These are phyloP conservation scores for Coemansia furcata DNA, from an alignment of 192 early-diverging fungal species.

Conservation along the genomic window DNA sequence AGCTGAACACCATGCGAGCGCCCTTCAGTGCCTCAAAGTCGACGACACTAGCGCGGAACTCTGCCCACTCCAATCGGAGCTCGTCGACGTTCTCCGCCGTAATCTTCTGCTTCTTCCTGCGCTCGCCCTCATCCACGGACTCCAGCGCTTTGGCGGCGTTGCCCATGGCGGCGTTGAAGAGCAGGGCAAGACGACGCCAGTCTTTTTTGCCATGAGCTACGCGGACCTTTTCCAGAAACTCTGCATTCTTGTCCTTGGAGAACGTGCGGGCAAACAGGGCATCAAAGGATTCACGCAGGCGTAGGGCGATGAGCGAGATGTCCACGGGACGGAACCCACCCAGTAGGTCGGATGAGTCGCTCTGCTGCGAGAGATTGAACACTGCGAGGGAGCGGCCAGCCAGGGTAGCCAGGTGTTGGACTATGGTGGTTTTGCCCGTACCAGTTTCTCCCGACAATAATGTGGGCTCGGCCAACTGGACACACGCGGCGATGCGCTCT, in stretches of 20 bases:
- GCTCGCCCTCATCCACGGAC: slow-evolving; percentile 17
- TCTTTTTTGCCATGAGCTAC: slow-evolving; percentile 71
- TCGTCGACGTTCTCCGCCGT: slow-evolving; percentile 21
- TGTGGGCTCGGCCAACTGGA: slow-evolving; percentile 78
- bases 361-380: slow-evolving; percentile 97
- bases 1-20: slow-evolving; percentile 83
- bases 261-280: slow-evolving; percentile 83
- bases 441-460: slow-evolving; percentile 96
- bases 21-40: slow-evolving; percentile 60
- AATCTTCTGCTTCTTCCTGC: slow-evolving; percentile 27
- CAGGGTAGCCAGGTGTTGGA: slow-evolving; percentile 86
- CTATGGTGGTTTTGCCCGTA: slow-evolving; percentile 94
- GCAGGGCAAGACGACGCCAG: slow-evolving; percentile 76
- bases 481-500: slow-evolving; percentile 81
- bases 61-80: slow-evolving; percentile 69
- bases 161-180: slow-evolving; percentile 65
- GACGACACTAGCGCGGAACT: slow-evolving; percentile 61
- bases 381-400: slow-evolving; percentile 73
- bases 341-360: slow-evolving; percentile 88
- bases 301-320: slow-evolving; percentile 70
- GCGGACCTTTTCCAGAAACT: slow-evolving; percentile 80
- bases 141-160: slow-evolving; percentile 26
- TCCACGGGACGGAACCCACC: slow-evolving; percentile 98
- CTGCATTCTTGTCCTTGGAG: slow-evolving; percentile 79
- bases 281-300: slow-evolving; percentile 83